Evolutionary conservation across 352 stramenopile genomes (phyloP).

Genomic region (Pilasporangium apinafurcum): DNA sequence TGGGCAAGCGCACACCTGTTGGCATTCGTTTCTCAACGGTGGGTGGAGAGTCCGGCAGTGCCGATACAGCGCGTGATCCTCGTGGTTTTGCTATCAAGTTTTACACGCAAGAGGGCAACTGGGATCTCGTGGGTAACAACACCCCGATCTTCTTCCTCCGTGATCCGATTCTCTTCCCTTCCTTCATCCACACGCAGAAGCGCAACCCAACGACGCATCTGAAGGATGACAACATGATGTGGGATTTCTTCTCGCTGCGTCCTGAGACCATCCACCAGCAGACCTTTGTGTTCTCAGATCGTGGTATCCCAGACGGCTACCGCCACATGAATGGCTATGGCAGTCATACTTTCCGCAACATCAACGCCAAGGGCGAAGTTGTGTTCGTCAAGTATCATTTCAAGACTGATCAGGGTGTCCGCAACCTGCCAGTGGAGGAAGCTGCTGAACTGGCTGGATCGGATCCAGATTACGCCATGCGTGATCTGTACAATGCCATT

Average conservation of each 20-base stretch:
- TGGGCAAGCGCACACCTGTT: constrained; percentile 85
- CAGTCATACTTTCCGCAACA: constrained; percentile 88
- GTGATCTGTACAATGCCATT: constrained; percentile 91
- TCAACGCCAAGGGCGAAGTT: constrained; percentile 68
- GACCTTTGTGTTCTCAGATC: constrained; percentile 85
- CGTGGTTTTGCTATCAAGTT: constrained; percentile 92
- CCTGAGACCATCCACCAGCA: constrained; percentile 89
- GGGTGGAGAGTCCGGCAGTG: constrained; percentile 64
- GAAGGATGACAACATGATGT: constrained; percentile 86
- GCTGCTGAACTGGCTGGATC: constrained; percentile 53
- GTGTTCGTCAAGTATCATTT: constrained; percentile 93
- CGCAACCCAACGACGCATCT: constrained; percentile 85
- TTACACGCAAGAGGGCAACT: constrained; percentile 93
- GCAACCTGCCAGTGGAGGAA: constrained; percentile 82
- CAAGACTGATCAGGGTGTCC: constrained; percentile 88
- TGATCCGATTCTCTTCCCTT: constrained; percentile 90
- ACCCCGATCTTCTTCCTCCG: constrained; percentile 93
- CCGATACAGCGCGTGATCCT: constrained; percentile 85
- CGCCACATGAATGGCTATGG: constrained; percentile 92
- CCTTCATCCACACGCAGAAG: constrained; percentile 93
- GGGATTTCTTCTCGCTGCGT: constrained; percentile 91
- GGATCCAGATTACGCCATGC: constrained; percentile 87
- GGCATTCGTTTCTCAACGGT: constrained; percentile 85
- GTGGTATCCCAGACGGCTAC: constrained; percentile 84
- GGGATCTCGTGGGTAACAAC: constrained; percentile 92